Conservation (phyloP, 2,329 filamentous ascomycete species). For the Immersiporthe knoxdaviesiana region DNA sequence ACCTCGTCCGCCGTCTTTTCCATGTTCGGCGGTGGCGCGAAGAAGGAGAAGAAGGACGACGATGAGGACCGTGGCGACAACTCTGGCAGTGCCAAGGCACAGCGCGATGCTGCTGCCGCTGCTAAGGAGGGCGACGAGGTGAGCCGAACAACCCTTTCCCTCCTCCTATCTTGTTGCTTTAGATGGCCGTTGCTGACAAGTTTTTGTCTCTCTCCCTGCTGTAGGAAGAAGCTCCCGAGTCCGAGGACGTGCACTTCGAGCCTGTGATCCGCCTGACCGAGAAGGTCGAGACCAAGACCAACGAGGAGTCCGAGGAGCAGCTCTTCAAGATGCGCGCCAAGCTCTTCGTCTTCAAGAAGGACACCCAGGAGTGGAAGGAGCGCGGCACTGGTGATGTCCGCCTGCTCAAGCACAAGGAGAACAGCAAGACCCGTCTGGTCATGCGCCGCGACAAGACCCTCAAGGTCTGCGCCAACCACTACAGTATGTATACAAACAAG, state of each 20-base stretch:
- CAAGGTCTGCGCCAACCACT: constrained; percentile 99
- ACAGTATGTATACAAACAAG: constrained; percentile 68
- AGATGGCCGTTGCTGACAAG: constrained; percentile 20
- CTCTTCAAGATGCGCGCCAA: constrained; percentile 99
- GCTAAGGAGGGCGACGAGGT: constrained; percentile 62
- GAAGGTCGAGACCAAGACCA: constrained; percentile 96
- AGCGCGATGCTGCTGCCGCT: constrained; percentile 65
- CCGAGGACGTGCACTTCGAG: constrained; percentile 94
- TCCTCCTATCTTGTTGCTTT: too few species aligned
- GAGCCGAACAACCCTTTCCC: constrained; percentile 30
- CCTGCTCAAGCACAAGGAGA: constrained; percentile 98
- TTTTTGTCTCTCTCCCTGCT: constrained; percentile 22
- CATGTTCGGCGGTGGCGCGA: constrained; percentile 97
- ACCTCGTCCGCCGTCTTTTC: constrained; percentile 79
- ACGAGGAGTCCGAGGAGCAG: constrained; percentile 97
- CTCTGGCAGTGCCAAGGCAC: constrained; percentile 85
- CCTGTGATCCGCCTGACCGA: constrained; percentile 95
- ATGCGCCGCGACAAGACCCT: constrained; percentile 99
- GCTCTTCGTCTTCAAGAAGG: constrained; percentile 96
- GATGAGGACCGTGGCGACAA: constrained; percentile 82
- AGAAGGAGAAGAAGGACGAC: constrained; percentile 93
- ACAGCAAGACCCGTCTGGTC: constrained; percentile 94
- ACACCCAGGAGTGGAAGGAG: constrained; percentile 97
- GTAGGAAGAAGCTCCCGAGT: constrained; percentile 79
- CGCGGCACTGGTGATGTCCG: constrained; percentile 95